Base-by-base conservation (phyloP, 1,139 yeast genomes). In the Pichia sp. region DNA sequence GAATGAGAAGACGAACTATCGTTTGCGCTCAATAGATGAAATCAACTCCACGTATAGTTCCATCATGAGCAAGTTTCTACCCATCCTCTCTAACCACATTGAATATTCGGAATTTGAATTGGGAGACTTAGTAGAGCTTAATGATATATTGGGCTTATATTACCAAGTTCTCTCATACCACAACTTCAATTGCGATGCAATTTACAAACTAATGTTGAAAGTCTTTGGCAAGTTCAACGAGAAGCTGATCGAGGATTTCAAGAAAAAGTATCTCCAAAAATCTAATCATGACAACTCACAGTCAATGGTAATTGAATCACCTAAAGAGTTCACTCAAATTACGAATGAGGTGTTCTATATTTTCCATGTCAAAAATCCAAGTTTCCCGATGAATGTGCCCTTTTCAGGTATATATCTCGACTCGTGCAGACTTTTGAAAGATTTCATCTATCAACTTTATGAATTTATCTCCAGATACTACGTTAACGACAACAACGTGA, bases 341-440 rank as follows among this genome's bases (percentile, higher is more conserved):
- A 77, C 51, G 64, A 66, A 38, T 66, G 77, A 14, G 72, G 87
- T 95, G 86, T 82, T 80, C 54, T 71, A 72, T 41, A 67, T 71
- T 12, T 70, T 69, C 32, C 69, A 72, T 3, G 53, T 65, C 37
- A 62, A 67, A 6, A 67, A 72, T 22, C 49, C 56, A 5, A 60
- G 61, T 29, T 74, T 83, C 53, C 94, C 96, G 0, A 68, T 77
- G n/a, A 69, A 77, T 3, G 66, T 88, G 39, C 97, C 98, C 5
- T 91, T 88, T 55, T 85, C 96, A 41, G 84, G 84, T 41, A 77
- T 86, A 46, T 88, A 86, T 51, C 88, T 93, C 14, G 80, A 84
- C 59, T 77, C 86, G 27, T 88, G 96, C 58, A 73, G 84, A 21
- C 79, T 84, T 31, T 61, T 85, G 17, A 69, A 86, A 35, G 72